These are phyloP conservation scores for Cordia subcordata DNA, from an alignment of 257 asterid species.

Conservation along the genomic window DNA sequence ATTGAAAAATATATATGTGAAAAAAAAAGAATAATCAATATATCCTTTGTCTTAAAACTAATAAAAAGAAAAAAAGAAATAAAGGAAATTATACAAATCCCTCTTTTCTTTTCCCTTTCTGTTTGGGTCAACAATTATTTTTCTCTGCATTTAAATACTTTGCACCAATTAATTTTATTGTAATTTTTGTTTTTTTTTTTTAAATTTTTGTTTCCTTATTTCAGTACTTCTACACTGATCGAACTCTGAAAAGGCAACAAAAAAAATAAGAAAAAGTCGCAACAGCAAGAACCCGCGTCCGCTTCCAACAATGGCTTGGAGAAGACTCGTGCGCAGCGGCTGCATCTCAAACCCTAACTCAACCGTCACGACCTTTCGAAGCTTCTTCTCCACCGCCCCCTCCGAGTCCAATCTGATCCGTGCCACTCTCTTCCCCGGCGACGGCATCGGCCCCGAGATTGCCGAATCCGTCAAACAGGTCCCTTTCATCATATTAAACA, in stretches of 20 bases:
- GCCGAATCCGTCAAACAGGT: constrained; percentile 84
- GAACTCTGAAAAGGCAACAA: not conserved
- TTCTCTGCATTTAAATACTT: too few species aligned
- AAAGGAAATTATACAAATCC: too few species aligned
- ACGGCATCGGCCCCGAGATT: constrained; percentile 93
- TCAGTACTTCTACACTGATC: not conserved
- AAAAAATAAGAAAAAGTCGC: not conserved
- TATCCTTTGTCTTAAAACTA: too few species aligned
- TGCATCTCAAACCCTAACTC: not conserved
- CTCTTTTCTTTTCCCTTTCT: too few species aligned
- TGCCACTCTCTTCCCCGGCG: constrained; percentile 95
- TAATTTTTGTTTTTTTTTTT: too few species aligned
- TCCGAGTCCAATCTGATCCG: constrained; percentile 60
- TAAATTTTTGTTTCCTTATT: too few species aligned
- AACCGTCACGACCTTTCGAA: constrained; percentile 17
- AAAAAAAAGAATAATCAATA: too few species aligned
- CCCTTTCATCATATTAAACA: not conserved
- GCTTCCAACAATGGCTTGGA: not conserved
- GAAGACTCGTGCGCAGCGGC: not conserved
- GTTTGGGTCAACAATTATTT: too few species aligned
- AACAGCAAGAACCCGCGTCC: too few species aligned
- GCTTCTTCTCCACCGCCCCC: constrained; percentile 29
- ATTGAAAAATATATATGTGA: too few species aligned
- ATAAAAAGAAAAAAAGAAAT: too few species aligned
- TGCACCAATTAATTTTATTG: too few species aligned